Percentiles rank a stretch among this genome's conserved stretches.
Conservation (phyloP, 164 flowering plant species). For the Tetrastigma voinierianum region DNA sequence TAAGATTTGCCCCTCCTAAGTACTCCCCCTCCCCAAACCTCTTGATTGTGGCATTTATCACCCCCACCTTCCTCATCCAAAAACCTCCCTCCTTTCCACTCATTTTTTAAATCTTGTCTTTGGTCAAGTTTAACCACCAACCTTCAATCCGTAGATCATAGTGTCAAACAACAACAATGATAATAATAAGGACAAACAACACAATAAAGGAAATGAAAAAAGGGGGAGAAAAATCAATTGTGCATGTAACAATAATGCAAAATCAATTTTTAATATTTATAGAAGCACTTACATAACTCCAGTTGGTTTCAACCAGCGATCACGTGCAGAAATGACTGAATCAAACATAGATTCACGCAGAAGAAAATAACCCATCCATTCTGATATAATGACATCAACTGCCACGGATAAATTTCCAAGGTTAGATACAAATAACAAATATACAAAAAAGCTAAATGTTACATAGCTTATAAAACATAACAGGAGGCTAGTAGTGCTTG, state of each 20-base stretch:
- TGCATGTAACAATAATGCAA: neutral
- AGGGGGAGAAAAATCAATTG: slow-evolving; percentile 1
- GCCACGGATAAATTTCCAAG: slow-evolving; percentile 21
- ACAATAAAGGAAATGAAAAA: neutral
- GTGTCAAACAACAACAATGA: no score
- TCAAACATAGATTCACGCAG: slow-evolving; percentile 98
- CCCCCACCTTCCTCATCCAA: no score
- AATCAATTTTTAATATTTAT: neutral
- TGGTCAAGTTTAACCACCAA: slow-evolving; percentile 1
- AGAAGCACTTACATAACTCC: slow-evolving; percentile 75
- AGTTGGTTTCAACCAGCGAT: slow-evolving; percentile 86
- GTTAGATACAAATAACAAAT: neutral
- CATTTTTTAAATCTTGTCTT: no score
- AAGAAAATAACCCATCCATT: slow-evolving; percentile 99
- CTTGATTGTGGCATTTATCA: no score
- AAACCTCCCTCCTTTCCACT: no score
- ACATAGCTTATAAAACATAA: no score
- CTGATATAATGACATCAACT: slow-evolving; percentile 97
- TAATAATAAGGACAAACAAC: no score
- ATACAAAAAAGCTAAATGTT: neutral
- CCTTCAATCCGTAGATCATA: neutral
- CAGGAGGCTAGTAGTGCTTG: neutral
- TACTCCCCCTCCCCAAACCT: no score
- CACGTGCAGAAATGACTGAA: slow-evolving; percentile 96
- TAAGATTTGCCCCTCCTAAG: no score